phyloP scores from a whole-genome alignment of 345 rosid genomes.

The Eucalyptus albens region DNA sequence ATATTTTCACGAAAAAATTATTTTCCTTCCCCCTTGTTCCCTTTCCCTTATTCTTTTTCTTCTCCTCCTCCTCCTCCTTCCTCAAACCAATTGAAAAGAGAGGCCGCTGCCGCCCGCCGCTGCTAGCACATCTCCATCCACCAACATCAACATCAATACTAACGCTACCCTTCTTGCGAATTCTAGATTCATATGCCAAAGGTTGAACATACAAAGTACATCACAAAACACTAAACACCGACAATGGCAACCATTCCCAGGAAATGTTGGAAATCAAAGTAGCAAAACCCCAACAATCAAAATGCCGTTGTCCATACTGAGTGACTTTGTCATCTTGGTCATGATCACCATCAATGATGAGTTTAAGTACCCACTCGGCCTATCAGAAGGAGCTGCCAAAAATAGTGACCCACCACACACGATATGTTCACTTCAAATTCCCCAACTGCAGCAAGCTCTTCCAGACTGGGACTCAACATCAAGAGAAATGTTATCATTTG shows the following conservation, averaged over 20 bases:
- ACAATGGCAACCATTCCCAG: not conserved
- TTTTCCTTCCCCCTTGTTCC: not conserved
- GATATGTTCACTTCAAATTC: not conserved
- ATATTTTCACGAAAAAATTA: not conserved
- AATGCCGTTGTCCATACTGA: not conserved
- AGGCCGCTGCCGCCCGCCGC: accelerated
- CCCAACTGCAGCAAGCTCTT: not conserved
- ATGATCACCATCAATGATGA: not conserved
- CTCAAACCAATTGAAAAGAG: not conserved
- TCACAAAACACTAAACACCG: not conserved
- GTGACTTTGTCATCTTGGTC: not conserved
- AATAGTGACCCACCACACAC: not conserved
- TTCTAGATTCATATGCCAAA: not conserved
- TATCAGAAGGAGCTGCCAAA: not conserved
- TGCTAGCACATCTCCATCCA: not conserved
- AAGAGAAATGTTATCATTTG: not conserved
- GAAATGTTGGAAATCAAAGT: not conserved
- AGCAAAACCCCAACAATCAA: not conserved
- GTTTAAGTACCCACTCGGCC: not conserved
- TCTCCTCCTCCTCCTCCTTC: not conserved
- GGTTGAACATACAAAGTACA: not conserved
- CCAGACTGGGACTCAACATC: not conserved
- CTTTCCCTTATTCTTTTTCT: not conserved
- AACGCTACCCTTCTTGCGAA: not conserved
- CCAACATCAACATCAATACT: not conserved